These are phyloP conservation scores for Aspergillus campestris DNA, from an alignment of 495 filamentous ascomycete species.

Conservation along the genomic window DNA sequence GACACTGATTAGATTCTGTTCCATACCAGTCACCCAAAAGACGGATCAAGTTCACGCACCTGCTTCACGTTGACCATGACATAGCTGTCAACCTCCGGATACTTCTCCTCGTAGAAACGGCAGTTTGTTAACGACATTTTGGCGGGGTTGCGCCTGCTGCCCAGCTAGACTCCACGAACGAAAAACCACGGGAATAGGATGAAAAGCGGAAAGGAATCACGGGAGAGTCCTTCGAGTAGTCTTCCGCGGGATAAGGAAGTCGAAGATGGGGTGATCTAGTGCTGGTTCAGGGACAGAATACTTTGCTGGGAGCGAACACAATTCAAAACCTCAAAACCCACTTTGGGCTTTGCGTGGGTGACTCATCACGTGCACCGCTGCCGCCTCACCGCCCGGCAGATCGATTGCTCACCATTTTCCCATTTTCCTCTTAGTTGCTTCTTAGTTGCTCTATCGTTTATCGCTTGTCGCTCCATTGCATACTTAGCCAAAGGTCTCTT, in stretches of 20 bases:
- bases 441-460: too few species aligned
- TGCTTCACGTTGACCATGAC: conserved; percentile 99
- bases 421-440: too few species aligned
- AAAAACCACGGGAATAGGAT: conserved; percentile 1
- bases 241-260: background rate
- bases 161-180: conserved; percentile 14
- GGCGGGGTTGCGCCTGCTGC: conserved; percentile 38
- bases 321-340: conserved; percentile 41
- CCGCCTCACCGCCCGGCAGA: too few species aligned
- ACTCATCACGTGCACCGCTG: conserved; percentile 17
- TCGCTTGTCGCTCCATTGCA: too few species aligned
- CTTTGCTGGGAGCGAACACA: conserved; percentile 21
- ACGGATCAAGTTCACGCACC: conserved; percentile 39
- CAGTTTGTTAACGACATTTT: conserved; percentile 97
- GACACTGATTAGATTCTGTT: conserved; percentile 3
- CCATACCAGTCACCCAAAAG: background rate
- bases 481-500: too few species aligned
- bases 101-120: conserved; percentile 98
- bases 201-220: background rate
- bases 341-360: conserved; percentile 18
- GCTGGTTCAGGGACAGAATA: conserved; percentile 2
- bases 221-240: background rate
- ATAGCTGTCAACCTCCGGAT: conserved; percentile 96
- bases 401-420: conserved; percentile 11
- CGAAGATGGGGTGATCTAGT: conserved; percentile 4